A percentile compares a stretch with the other conserved stretches of the same genome.
These are phyloP conservation scores for Ramichloridium luteum DNA, from an alignment of 2,329 filamentous ascomycete species.

Conservation along the genomic window DNA sequence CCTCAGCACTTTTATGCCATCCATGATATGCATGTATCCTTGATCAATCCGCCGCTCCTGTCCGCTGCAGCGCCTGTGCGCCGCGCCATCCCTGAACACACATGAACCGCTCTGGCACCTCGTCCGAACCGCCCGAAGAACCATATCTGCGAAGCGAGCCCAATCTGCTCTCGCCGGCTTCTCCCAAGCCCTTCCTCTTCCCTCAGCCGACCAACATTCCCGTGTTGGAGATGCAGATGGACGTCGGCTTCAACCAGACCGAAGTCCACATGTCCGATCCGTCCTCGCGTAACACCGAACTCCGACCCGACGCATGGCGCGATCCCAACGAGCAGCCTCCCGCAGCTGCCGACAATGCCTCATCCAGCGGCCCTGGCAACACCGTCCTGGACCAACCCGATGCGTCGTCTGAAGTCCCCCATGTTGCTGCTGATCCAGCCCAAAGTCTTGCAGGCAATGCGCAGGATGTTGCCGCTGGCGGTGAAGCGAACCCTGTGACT, in stretches of 20 bases:
- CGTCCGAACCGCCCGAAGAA: conserved; percentile 36
- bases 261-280: conserved; percentile 41
- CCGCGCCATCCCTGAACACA: not conserved
- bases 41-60: conserved; percentile 1
- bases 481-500: not conserved
- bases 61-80: not conserved
- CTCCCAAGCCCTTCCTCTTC: conserved; percentile 56
- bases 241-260: conserved; percentile 57
- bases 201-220: conserved; percentile 57
- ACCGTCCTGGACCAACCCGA: conserved; percentile 2
- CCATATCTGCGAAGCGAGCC: conserved; percentile 52
- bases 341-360: conserved; percentile 7
- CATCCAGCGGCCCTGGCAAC: conserved; percentile 14
- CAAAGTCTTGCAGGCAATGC: not conserved
- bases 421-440: too few species aligned
- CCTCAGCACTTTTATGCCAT: too few species aligned
- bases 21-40: conserved; percentile 4
- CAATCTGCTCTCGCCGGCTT: conserved; percentile 49
- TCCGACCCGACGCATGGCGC: conserved; percentile 23
- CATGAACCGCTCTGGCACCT: not conserved
- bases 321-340: conserved; percentile 17
- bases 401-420: conserved; percentile 1
- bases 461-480: not conserved
- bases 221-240: conserved; percentile 59
- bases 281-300: conserved; percentile 22